These are phyloP conservation scores for Pichia occidentalis DNA, from an alignment of 805 yeast genomes.

Conservation along the genomic window DNA sequence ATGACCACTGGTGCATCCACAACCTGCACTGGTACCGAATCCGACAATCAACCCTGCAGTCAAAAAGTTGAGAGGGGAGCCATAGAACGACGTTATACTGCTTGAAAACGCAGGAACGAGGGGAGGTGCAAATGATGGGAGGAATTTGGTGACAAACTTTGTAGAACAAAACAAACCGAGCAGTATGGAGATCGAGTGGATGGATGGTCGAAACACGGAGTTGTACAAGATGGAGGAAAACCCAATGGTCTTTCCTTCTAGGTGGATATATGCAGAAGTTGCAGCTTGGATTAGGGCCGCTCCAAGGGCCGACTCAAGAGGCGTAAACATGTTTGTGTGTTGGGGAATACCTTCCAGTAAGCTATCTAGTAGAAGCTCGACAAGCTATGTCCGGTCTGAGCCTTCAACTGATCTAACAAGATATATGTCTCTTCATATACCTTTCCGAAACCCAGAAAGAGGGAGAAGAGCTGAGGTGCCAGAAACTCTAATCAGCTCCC, in stretches of 20 bases:
- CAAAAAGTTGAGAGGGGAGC: constrained; percentile 6
- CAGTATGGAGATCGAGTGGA: constrained; percentile 27
- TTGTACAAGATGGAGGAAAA: constrained; percentile 38
- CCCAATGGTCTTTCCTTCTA: constrained; percentile 39
- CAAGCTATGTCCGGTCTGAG: no score
- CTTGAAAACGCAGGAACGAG: constrained; percentile 15
- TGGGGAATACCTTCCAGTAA: no score
- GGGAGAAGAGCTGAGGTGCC: no score
- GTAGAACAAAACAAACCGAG: constrained; percentile 33
- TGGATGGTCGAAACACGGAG: constrained; percentile 24
- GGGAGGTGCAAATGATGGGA: constrained; percentile 26
- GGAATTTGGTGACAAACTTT: constrained; percentile 14
- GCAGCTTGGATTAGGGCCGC: constrained; percentile 41
- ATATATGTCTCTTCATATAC: no score
- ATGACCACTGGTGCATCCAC: constrained; percentile 53
- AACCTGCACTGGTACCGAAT: constrained; percentile 39
- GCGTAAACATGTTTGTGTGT: no score
- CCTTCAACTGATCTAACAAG: no score
- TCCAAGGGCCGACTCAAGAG: constrained; percentile 38
- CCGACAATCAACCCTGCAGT: constrained; percentile 41
- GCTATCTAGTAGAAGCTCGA: no score
- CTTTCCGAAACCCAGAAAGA: no score
- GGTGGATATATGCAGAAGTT: constrained; percentile 35
- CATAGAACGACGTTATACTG: background rate
- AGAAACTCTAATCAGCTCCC: no score